Evolutionary conservation across 2,329 filamentous ascomycete species (phyloP).

Genomic region (Colletotrichum destructivum): DNA sequence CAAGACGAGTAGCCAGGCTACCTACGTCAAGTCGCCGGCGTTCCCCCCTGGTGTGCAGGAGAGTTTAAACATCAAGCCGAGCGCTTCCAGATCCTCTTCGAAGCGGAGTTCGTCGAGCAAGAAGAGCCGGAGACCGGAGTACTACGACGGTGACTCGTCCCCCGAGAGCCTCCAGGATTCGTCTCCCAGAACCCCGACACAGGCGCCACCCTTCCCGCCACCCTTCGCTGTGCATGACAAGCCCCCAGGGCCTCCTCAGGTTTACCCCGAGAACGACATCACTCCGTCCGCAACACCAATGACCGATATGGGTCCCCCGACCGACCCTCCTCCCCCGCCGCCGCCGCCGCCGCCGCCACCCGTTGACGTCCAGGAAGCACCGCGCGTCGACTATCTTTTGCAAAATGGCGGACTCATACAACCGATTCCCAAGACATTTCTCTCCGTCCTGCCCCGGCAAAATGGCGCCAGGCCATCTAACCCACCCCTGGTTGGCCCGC

Average conservation of each 20-base stretch:
- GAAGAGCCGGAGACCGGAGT: constrained; percentile 53
- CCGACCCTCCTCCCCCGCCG: constrained; percentile 69
- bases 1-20: constrained; percentile 71
- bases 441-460: constrained; percentile 74
- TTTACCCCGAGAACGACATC: constrained; percentile 55
- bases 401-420: constrained; percentile 87
- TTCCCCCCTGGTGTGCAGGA: constrained; percentile 47
- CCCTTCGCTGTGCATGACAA: constrained; percentile 58
- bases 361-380: constrained; percentile 78
- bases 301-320: constrained; percentile 55
- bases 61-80: constrained; percentile 44
- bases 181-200: constrained; percentile 74
- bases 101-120: constrained; percentile 51
- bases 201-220: constrained; percentile 65
- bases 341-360: constrained; percentile 87
- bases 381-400: constrained; percentile 91
- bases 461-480: constrained; percentile 73
- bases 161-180: constrained; percentile 67
- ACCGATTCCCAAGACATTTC: constrained; percentile 80
- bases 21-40: constrained; percentile 60
- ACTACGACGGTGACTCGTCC: constrained; percentile 62
- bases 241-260: constrained; percentile 52
- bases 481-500: constrained; percentile 76
- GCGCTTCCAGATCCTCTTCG: constrained; percentile 43
- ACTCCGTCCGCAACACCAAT: constrained; percentile 58